These are phyloP conservation scores for Leccinum barrowsii DNA, from an alignment of 768 basidiomycete species.

Conservation along the genomic window DNA sequence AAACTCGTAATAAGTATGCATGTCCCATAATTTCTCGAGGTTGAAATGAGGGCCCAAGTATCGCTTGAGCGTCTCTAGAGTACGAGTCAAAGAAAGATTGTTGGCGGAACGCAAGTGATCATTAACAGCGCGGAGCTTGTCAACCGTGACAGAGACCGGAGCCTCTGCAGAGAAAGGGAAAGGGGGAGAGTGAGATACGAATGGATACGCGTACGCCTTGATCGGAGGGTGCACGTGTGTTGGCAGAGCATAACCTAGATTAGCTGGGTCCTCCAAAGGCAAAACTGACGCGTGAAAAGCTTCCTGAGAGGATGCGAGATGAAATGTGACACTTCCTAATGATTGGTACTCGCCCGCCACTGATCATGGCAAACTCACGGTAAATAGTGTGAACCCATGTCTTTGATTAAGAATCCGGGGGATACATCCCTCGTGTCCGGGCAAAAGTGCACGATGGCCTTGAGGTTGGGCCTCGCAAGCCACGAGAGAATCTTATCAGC, in stretches of 20 bases:
- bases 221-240: conserved; percentile 29
- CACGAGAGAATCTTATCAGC: conserved; percentile 13
- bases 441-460: conserved; percentile 36
- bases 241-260: conserved; percentile 19
- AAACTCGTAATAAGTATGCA: conserved; percentile 45
- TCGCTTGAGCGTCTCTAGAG: conserved; percentile 34
- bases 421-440: conserved; percentile 26
- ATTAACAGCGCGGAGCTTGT: conserved; percentile 24
- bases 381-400: conserved; percentile 18
- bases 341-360: neutral
- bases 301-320: conserved; percentile 37
- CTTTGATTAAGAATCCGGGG: conserved; percentile 26
- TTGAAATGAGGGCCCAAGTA: conserved; percentile 42
- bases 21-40: conserved; percentile 45
- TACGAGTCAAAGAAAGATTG: conserved; percentile 36
- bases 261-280: conserved; percentile 21
- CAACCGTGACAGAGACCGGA: conserved; percentile 25
- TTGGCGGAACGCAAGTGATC: conserved; percentile 37
- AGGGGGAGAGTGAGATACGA: conserved; percentile 34
- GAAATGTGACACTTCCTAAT: conserved; percentile 31
- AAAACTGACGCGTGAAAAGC: conserved; percentile 30
- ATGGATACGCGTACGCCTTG: conserved; percentile 34
- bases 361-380: conserved; percentile 23
- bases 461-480: conserved; percentile 13
- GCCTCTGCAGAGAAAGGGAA: conserved; percentile 35